Percentiles rank a stretch among this genome's conserved stretches.
Evolutionary conservation across 1,284 basidiomycete genomes (phyloP).

Genomic region (Ganoderma lucidum): DNA sequence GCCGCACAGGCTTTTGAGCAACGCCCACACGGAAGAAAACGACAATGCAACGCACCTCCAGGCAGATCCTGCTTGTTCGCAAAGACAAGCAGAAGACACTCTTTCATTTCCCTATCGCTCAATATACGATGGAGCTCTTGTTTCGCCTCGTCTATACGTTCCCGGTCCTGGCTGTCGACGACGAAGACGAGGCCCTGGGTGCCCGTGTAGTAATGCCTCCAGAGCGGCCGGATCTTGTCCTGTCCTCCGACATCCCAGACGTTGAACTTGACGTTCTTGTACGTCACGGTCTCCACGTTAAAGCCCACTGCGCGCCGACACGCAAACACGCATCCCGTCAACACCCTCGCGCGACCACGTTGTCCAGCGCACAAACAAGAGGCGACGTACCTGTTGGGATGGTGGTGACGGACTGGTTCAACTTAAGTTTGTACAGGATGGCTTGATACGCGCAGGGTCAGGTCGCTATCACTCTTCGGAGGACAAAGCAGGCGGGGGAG

Average conservation of each 20-base stretch:
- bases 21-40: neutral
- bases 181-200: slow-evolving; percentile 99
- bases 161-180: slow-evolving; percentile 90
- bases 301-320: slow-evolving; percentile 77
- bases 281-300: slow-evolving; percentile 99
- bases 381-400: slow-evolving; percentile 89
- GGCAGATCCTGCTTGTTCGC: slow-evolving; percentile 99
- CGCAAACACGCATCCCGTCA: slow-evolving; percentile 24
- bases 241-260: slow-evolving; percentile 99
- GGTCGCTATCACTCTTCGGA: slow-evolving; percentile 6
- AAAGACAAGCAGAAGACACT: slow-evolving; percentile 96
- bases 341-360: neutral
- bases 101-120: slow-evolving; percentile 98
- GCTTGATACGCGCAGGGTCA: slow-evolving; percentile 57
- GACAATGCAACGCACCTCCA: slow-evolving; percentile 71
- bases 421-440: slow-evolving; percentile 99
- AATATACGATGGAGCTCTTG: slow-evolving; percentile 97
- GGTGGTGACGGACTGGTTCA: slow-evolving; percentile 98
- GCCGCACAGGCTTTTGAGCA: neutral
- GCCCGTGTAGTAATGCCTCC: slow-evolving; percentile 99
- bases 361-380: neutral
- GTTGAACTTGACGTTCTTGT: slow-evolving; percentile 99
- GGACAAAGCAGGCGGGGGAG: neutral
- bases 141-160: slow-evolving; percentile 96
- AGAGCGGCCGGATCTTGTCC: slow-evolving; percentile 98